phyloP scores from a whole-genome alignment of 805 yeast species.

The Metschnikowia picachoensis region DNA sequence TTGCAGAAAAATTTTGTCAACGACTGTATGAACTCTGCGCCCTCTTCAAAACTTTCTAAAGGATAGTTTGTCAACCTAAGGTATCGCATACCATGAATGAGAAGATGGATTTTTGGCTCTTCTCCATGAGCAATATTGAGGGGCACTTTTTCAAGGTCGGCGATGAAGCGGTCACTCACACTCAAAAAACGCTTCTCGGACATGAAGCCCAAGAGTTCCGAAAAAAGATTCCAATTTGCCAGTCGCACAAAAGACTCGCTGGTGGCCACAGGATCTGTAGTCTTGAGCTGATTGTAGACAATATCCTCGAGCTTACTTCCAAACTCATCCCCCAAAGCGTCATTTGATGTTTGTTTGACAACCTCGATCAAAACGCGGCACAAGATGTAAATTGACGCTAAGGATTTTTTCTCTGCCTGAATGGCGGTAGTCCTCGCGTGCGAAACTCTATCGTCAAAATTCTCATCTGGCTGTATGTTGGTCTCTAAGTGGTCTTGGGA shows the following conservation, averaged over 20 bases:
- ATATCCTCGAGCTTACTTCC: slow-evolving; percentile 87
- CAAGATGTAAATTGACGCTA: slow-evolving; percentile 81
- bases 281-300: slow-evolving; percentile 81
- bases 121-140: slow-evolving; percentile 28
- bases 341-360: slow-evolving; percentile 80
- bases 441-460: slow-evolving; percentile 27
- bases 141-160: slow-evolving; percentile 84
- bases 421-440: slow-evolving; percentile 64
- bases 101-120: slow-evolving; percentile 59
- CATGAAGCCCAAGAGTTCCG: slow-evolving; percentile 87
- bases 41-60: slow-evolving; percentile 84
- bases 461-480: slow-evolving; percentile 1
- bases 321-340: slow-evolving; percentile 69
- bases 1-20: slow-evolving; percentile 75
- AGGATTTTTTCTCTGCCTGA: slow-evolving; percentile 80
- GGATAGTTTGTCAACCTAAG: slow-evolving; percentile 78
- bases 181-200: slow-evolving; percentile 77
- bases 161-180: slow-evolving; percentile 90
- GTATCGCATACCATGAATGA: slow-evolving; percentile 91
- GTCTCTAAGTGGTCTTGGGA: background rate
- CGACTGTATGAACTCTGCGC: slow-evolving; percentile 85
- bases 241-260: slow-evolving; percentile 66
- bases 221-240: slow-evolving; percentile 91
- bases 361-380: slow-evolving; percentile 92
- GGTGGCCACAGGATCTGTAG: slow-evolving; percentile 77